Conservation (phyloP, 164 flowering plant species). For the Aristolochia californica region DNA sequence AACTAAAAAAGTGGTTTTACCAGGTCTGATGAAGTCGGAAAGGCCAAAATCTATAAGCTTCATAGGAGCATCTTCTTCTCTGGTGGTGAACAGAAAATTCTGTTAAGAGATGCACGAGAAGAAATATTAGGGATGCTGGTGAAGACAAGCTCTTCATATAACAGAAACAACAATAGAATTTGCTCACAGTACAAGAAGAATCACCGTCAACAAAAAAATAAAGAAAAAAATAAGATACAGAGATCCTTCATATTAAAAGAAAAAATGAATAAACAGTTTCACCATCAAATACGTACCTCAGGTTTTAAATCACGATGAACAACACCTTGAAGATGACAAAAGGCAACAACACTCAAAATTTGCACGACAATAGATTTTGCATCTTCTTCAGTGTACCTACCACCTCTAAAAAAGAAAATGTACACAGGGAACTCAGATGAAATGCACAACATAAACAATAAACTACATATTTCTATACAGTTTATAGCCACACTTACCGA, state of each 20-base stretch:
- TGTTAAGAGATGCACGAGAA: constrained; percentile 18
- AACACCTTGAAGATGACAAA: constrained; percentile 88
- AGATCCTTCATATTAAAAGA: too few relatives aligned
- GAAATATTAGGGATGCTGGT: not conserved
- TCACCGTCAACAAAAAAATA: not conserved
- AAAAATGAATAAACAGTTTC: too few relatives aligned
- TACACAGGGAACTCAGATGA: constrained; percentile 1
- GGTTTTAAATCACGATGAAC: constrained; percentile 90
- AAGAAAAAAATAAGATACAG: not conserved
- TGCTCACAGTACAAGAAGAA: too few relatives aligned
- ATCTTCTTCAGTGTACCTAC: constrained; percentile 74
- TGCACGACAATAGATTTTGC: constrained; percentile 62
- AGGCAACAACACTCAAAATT: constrained; percentile 59
- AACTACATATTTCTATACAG: not conserved
- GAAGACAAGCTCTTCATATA: not conserved
- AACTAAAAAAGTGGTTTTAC: constrained; percentile 16
- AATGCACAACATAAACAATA: not conserved
- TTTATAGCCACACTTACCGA: constrained; percentile 30
- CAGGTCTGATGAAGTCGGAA: constrained; percentile 87
- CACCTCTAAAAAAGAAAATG: constrained; percentile 47
- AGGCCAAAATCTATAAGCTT: constrained; percentile 98
- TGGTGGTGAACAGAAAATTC: constrained; percentile 87
- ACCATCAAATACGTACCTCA: too few relatives aligned
- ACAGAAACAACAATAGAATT: too few relatives aligned
- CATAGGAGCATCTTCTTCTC: constrained; percentile 82